Evolutionary conservation across 192 early-diverging fungal genomes (phyloP), one percentile per base, ranked within the genome.

Genomic region (Backusella circina): DNA sequence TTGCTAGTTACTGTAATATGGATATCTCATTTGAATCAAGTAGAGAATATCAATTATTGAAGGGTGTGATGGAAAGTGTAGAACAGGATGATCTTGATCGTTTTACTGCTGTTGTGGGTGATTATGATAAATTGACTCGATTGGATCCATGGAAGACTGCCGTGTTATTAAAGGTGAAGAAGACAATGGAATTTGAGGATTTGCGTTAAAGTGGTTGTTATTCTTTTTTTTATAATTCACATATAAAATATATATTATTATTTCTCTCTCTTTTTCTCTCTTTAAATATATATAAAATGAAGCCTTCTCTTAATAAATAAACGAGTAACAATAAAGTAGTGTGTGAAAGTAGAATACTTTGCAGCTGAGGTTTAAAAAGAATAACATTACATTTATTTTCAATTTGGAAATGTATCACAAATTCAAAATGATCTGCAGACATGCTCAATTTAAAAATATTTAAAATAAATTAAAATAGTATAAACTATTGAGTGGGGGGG

Each of bases 71-170:
- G 61, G 90, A 85, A 0, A 91, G 94, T 23, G 82, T 93, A 16
- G 93, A 97, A 71, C 88, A 85, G 65, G 88, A 86, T 51, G 97
- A 98, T 82, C 80, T 91, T 16, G 93, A 96, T 67, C 88, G 86
- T 9, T 99, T 97, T 73, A 95, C 95, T 5, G 87, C 91, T 74
- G 86, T 87, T 28, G 91, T 97, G 16, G 86, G 89, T 23, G 91
- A 92, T 41, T 99, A 89, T 85, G 97, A 99, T 81, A 85, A 91
- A 67, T 79, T 98, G 68, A 95, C 93, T 32, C 93, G 94, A 79
- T 87, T 99, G 39, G 98, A 99, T 86, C 89, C 89, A 79, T 99
- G 98, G 98, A 99, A 98, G 84, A 99, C 97, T 13, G 90, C 92
- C 31, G 84, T 98, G 66, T 83, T 98, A 54, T 86, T 98, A 71